phyloP scores from a whole-genome alignment of 306 rosid genomes.

The Begonia fuchsioides region DNA sequence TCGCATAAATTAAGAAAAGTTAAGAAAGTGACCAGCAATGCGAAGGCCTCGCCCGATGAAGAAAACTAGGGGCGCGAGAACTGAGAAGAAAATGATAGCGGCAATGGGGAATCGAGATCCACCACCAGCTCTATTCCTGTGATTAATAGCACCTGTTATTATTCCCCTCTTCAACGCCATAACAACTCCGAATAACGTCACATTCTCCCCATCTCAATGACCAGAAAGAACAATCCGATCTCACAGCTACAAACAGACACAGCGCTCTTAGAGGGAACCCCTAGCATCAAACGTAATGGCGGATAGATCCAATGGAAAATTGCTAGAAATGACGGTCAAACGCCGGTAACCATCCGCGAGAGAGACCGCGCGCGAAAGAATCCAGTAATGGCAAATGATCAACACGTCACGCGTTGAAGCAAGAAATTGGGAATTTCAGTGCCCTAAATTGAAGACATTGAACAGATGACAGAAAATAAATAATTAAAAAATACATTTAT shows the following conservation, averaged over 20 bases:
- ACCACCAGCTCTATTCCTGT: slow-evolving; percentile 27
- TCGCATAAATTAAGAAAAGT: background rate
- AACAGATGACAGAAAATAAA: too few species aligned
- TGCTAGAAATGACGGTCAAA: too few species aligned
- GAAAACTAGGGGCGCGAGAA: slow-evolving; percentile 50
- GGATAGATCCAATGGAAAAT: slow-evolving; percentile 2
- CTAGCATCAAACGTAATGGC: background rate
- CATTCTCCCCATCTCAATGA: slow-evolving; percentile 17
- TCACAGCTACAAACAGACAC: background rate
- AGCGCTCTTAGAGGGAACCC: too few species aligned
- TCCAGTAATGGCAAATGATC: background rate
- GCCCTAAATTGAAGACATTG: too few species aligned
- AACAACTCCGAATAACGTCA: slow-evolving; percentile 17
- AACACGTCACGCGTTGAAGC: slow-evolving; percentile 2
- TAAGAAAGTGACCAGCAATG: slow-evolving; percentile 26
- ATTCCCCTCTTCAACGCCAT: slow-evolving; percentile 53
- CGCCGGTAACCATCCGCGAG: background rate
- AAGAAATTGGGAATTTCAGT: background rate
- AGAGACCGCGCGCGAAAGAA: background rate
- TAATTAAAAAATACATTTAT: too few species aligned
- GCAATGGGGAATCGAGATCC: slow-evolving; percentile 41
- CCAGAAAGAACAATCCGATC: slow-evolving; percentile 5
- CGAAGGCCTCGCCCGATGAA: slow-evolving; percentile 48
- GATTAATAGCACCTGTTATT: slow-evolving; percentile 8
- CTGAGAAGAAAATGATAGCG: slow-evolving; percentile 27